Evolutionary conservation across 1,284 basidiomycete genomes (phyloP).

Genomic region (Sanghuangporus baumii): DNA sequence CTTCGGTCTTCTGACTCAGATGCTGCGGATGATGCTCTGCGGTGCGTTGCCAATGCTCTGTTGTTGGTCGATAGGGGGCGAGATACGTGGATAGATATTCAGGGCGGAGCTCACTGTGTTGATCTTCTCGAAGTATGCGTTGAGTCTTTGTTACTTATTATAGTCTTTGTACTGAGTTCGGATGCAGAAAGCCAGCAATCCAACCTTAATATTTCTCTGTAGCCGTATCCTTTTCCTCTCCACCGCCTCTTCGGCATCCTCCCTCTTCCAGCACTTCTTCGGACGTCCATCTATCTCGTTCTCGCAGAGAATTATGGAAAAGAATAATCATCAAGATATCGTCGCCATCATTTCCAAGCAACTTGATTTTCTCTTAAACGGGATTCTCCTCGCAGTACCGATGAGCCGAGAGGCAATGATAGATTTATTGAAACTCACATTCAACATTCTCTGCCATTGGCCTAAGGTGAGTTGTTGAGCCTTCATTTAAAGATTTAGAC

Average conservation of each 20-base stretch:
- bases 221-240: conserved; percentile 72
- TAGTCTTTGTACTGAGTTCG: neutral
- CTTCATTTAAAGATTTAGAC: neutral
- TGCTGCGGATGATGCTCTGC: conserved; percentile 61
- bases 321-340: conserved; percentile 32
- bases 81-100: conserved; percentile 46
- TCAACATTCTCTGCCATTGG: conserved; percentile 72
- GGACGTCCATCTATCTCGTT: conserved; percentile 31
- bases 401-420: conserved; percentile 66
- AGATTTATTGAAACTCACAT: conserved; percentile 71
- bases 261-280: conserved; percentile 6
- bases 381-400: conserved; percentile 43
- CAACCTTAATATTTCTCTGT: conserved; percentile 66
- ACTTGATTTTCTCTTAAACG: conserved; percentile 43
- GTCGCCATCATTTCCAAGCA: conserved; percentile 56
- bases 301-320: conserved; percentile 45
- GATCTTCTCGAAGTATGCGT: conserved; percentile 54
- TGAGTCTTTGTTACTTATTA: conserved; percentile 10
- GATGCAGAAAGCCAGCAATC: conserved; percentile 50
- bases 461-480: conserved; percentile 38
- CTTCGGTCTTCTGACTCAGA: conserved; percentile 28
- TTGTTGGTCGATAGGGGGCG: conserved; percentile 63
- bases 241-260: conserved; percentile 43
- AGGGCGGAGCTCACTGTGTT: conserved; percentile 54
- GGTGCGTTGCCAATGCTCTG: conserved; percentile 71